A percentile compares a stretch with the other conserved stretches of the same genome.
Evolutionary conservation across 1,284 basidiomycete species (phyloP).

Genomic region (Trichosporon coremiiforme): DNA sequence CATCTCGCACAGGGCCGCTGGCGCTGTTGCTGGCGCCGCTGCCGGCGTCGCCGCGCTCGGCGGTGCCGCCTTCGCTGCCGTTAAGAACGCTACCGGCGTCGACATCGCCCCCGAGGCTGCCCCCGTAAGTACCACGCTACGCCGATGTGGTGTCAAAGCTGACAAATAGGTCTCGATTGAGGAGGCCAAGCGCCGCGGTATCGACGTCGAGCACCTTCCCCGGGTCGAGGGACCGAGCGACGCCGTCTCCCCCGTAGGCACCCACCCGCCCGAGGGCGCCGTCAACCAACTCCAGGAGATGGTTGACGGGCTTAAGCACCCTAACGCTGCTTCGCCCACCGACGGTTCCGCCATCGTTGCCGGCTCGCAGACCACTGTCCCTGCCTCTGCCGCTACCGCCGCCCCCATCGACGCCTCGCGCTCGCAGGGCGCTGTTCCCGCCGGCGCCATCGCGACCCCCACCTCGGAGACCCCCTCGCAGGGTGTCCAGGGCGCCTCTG

Average conservation of each 20-base stretch:
- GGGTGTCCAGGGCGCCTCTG: not conserved
- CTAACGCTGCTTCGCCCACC: constrained; percentile 21
- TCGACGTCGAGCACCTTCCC: constrained; percentile 43
- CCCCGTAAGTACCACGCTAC: constrained; percentile 40
- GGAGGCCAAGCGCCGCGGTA: constrained; percentile 51
- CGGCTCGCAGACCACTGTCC: constrained; percentile 1
- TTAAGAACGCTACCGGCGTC: constrained; percentile 49
- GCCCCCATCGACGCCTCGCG: constrained; percentile 10
- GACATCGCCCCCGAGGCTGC: constrained; percentile 42
- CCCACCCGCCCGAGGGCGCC: constrained; percentile 41
- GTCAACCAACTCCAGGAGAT: constrained; percentile 47
- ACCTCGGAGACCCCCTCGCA: not conserved
- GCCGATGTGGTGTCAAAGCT: not conserved
- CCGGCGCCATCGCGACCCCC: constrained; percentile 21
- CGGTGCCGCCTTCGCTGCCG: constrained; percentile 38
- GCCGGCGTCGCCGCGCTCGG: constrained; percentile 40
- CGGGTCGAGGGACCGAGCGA: constrained; percentile 41
- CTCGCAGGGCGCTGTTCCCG: not conserved
- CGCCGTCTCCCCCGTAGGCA: constrained; percentile 36
- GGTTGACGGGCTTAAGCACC: constrained; percentile 42
- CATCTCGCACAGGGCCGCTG: constrained; percentile 23
- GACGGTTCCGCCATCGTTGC: constrained; percentile 11
- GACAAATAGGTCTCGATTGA: constrained; percentile 40
- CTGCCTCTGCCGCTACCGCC: constrained; percentile 15
- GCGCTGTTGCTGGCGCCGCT: constrained; percentile 26